A percentile compares a stretch with the other conserved stretches of the same genome.
These are phyloP conservation scores for Toxicodendron radicans DNA, from an alignment of 345 rosid genomes.

Conservation along the genomic window DNA sequence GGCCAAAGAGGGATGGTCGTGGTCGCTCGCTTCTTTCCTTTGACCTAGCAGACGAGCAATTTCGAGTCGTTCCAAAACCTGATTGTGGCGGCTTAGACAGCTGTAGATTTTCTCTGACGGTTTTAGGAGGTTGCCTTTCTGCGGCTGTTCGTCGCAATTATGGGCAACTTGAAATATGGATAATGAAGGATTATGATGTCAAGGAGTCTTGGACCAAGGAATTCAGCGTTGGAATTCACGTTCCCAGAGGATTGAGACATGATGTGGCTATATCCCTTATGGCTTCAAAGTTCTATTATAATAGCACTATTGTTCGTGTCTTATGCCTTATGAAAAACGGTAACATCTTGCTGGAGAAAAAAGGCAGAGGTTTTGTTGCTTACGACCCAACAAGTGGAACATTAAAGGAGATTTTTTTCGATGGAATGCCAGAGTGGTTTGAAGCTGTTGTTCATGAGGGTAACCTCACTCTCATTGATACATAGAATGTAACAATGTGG, in stretches of 20 bases:
- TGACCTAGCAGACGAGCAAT: constrained; percentile 28
- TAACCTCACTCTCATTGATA: constrained; percentile 32
- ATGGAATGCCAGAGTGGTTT: constrained; percentile 66
- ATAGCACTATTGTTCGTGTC: constrained; percentile 34
- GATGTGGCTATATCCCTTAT: constrained; percentile 3
- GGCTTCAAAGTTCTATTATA: background rate
- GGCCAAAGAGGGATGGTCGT: background rate
- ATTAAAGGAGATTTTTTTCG: constrained; percentile 54
- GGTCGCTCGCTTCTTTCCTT: constrained; percentile 18
- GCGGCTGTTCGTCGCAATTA: constrained; percentile 3
- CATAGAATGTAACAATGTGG: background rate
- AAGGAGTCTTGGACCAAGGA: constrained; percentile 33
- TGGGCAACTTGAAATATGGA: constrained; percentile 19
- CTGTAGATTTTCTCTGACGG: background rate
- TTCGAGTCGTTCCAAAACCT: constrained; percentile 21
- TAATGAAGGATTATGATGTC: constrained; percentile 27
- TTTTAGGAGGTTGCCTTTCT: constrained; percentile 26
- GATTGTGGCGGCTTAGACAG: background rate
- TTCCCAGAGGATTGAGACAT: constrained; percentile 21
- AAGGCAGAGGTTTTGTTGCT: constrained; percentile 53
- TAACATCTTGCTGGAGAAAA: constrained; percentile 70
- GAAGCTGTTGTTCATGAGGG: constrained; percentile 63
- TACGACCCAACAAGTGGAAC: constrained; percentile 58
- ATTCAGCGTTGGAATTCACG: constrained; percentile 13
- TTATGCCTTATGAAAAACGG: constrained; percentile 58